Evolutionary conservation across 1,284 basidiomycete genomes (phyloP), one percentile per base, ranked within the genome.

Genomic region (Omphalotus olearius): DNA sequence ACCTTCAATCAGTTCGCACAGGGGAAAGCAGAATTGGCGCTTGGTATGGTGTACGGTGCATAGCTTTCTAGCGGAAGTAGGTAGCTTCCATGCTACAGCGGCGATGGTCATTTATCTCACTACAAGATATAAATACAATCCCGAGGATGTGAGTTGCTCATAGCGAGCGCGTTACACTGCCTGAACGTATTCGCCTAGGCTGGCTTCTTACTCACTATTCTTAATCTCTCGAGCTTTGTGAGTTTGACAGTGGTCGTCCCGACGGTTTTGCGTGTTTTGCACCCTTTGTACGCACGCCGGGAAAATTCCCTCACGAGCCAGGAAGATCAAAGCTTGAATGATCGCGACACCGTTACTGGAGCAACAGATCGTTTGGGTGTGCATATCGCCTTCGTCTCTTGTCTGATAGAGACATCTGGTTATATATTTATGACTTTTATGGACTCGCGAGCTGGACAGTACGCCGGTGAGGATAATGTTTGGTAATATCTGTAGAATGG

Each of bases 331-430:
- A 33, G 13, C 30, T 10, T 30, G 18, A 37, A 36, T 2, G 20
- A 20, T 14, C 7, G 23, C 11, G 28, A 47, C 16, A 47, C 38
- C 6, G 51, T 25, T 5, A 35, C 10, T 2, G 52, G 49, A 28
- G 59, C 62, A 1, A 62, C 64, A 0, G 69, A 70, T 51, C 56
- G 30, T 17, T 49, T 70, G 23, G 65, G 70, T 28, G 57, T 67
- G 6, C 65, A 69, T 49, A 36, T 69, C 45, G 55, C 59, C 17
- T 28, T 65, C 14, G 47, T 41, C 6, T 56, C 63, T 1, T 67
- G 59, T 39, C 25, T 60, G 38, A 35, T 63, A 41, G 36, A 52
- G 14, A 61, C 48, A 0, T 1, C 60, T 26, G 50, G 49, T 2
- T 57, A 33, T 33, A 16, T 69, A 11, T n/a, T 57, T 17, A 59